Evolutionary conservation across 768 basidiomycete genomes (phyloP), one percentile per base, ranked within the genome.

Genomic region (Boletus eberwhitei): DNA sequence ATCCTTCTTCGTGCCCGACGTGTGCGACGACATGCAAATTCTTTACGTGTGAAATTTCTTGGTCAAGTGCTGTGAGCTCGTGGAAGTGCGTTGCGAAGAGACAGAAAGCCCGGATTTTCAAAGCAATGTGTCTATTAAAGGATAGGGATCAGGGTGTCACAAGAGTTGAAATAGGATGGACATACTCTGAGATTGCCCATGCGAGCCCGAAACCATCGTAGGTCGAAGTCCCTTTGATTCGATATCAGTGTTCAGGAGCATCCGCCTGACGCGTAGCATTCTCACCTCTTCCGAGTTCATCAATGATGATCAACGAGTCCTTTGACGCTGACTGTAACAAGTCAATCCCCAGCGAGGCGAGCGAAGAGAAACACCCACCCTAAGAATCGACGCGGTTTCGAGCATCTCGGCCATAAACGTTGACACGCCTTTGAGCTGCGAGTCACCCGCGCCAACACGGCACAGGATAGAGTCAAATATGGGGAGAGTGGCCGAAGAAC

Each of bases 341-440:
- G 13, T 61, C 21, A 66, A 8, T 13, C 3, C 21, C 34, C 2
- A 2, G 22, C 8, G 7, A 52, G 8, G 17, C 1, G 12, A 44
- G 24, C 7, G 58, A 13, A 57, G 34, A 19, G 43, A 50, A n/a
- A 39, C 32, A 64, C 84, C 29, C 36, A 92, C 93, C 63, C 88
- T 81, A 40, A 99, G 79, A 63, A 98, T 98, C 0, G 90, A 92
- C 0, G 97, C 95, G 0, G 95, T 98, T 71, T 99, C 97, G 29
- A 99, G 79, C 97, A 98, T 98, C 72, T 99, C 97, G 2, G 94
- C 95, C 96, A 98, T 98, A 70, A 99, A 99, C 0, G 96, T 99
- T 24, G 93, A 96, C 0, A 99, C 93, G 12, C 97, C 97, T 71
- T 97, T 98, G 42, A 98, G 74, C 67, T 98, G 96, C 69, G 91